phyloP scores from a whole-genome alignment of 331 rosid genomes.

The Malus hybrid region DNA sequence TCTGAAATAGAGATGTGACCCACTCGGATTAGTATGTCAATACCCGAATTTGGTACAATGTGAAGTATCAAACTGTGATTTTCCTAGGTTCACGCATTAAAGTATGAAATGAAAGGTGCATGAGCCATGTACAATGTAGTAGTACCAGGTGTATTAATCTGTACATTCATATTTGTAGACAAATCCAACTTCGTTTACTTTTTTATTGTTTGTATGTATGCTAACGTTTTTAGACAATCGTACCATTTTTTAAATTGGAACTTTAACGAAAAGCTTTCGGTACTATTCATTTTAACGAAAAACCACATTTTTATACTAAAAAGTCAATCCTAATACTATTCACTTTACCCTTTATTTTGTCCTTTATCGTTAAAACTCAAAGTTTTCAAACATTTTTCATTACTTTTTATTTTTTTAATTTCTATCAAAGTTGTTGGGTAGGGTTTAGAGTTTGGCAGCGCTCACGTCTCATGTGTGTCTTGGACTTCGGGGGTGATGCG shows the following conservation, averaged over 20 bases:
- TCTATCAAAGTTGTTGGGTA: neutral
- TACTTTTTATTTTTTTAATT: too few species aligned
- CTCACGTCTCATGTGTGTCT: neutral
- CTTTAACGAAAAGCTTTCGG: too few species aligned
- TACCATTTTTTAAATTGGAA: too few species aligned
- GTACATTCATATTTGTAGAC: neutral
- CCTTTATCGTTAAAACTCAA: too few species aligned
- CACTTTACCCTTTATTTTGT: too few species aligned
- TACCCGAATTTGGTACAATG: neutral
- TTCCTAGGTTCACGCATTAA: too few species aligned
- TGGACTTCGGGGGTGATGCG: neutral
- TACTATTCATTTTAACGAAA: too few species aligned
- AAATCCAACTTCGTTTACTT: neutral
- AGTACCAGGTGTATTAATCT: neutral
- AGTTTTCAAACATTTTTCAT: too few species aligned
- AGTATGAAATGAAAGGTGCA: neutral
- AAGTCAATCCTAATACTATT: too few species aligned
- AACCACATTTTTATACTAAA: too few species aligned
- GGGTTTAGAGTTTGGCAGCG: neutral
- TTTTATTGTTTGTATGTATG: neutral
- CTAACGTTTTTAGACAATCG: neutral
- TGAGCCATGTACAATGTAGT: neutral
- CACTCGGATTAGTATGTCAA: neutral
- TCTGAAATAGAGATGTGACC: too few species aligned
- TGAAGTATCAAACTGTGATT: too few species aligned